These are phyloP conservation scores for Aspergillus arachidicola DNA, from an alignment of 2,329 filamentous ascomycete genomes.

Conservation along the genomic window DNA sequence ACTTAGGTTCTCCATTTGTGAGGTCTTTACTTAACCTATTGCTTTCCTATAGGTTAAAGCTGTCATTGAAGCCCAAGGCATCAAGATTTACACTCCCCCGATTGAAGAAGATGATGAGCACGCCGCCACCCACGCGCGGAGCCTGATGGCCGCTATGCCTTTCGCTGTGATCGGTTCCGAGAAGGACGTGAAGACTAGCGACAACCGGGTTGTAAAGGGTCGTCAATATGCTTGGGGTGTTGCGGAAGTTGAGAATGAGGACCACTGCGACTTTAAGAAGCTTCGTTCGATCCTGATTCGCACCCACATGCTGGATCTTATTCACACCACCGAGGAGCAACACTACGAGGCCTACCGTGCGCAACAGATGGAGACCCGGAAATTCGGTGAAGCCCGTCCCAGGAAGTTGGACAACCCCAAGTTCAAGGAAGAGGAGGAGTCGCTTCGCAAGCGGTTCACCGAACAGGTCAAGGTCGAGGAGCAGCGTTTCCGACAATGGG, in stretches of 20 bases:
- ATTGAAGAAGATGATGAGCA: constrained; percentile 98
- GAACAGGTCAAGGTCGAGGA: constrained; percentile 99
- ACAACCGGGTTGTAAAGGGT: constrained; percentile 96
- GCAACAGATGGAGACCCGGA: constrained; percentile 99
- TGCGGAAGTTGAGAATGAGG: constrained; percentile 98
- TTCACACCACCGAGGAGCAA: constrained; percentile 98
- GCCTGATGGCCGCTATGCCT: constrained; percentile 94
- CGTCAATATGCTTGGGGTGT: constrained; percentile 99
- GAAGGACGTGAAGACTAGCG: constrained; percentile 96
- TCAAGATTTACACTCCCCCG: constrained; percentile 99
- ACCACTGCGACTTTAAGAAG: constrained; percentile 99
- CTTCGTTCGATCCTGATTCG: constrained; percentile 97
- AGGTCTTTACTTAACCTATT: background rate
- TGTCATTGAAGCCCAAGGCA: constrained; percentile 96
- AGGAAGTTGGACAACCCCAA: constrained; percentile 99
- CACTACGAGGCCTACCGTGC: constrained; percentile 99
- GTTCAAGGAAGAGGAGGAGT: constrained; percentile 99
- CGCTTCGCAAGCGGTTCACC: constrained; percentile 96
- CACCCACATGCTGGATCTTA: constrained; percentile 99
- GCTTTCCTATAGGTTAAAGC: constrained; percentile 70
- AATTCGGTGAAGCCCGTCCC: constrained; percentile 96
- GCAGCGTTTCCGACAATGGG: constrained; percentile 98
- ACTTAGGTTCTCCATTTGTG: background rate
- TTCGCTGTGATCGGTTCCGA: constrained; percentile 99
- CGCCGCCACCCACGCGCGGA: constrained; percentile 90